These are phyloP conservation scores for Microcera coccophila DNA, from an alignment of 2,329 filamentous ascomycete genomes.

Conservation along the genomic window DNA sequence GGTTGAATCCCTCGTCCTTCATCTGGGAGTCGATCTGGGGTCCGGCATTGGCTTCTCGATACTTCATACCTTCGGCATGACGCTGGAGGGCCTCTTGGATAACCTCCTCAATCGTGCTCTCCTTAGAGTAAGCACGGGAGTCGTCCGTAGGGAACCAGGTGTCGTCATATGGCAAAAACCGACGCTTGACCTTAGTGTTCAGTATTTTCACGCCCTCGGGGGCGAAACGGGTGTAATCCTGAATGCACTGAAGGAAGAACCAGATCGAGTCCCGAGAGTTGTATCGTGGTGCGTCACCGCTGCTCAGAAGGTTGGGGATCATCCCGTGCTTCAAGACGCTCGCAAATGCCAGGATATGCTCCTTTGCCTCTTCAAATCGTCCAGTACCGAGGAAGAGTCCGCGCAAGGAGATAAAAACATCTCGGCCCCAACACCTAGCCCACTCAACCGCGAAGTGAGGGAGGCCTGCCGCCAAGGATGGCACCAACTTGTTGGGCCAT, in stretches of 20 bases:
- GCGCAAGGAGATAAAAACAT: constrained; percentile 93
- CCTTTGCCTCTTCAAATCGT: constrained; percentile 80
- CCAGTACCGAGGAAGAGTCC: constrained; percentile 90
- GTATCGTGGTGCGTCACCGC: constrained; percentile 81
- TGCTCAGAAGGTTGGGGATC: constrained; percentile 90
- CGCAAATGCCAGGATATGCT: constrained; percentile 92
- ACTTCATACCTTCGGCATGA: constrained; percentile 86
- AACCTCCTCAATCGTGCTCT: constrained; percentile 80
- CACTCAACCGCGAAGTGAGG: constrained; percentile 93
- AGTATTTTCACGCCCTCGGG: constrained; percentile 73
- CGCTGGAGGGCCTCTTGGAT: constrained; percentile 91
- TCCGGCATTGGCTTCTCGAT: constrained; percentile 91
- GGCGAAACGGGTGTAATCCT: constrained; percentile 81
- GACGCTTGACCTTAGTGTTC: constrained; percentile 70
- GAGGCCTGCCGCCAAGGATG: constrained; percentile 84
- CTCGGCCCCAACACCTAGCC: constrained; percentile 95
- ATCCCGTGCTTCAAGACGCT: constrained; percentile 97
- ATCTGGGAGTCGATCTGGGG: constrained; percentile 87
- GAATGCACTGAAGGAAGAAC: constrained; percentile 96
- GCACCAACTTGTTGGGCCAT: constrained; percentile 79
- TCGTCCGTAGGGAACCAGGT: constrained; percentile 87
- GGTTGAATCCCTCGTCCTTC: constrained; percentile 86
- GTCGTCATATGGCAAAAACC: constrained; percentile 93
- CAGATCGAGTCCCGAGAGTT: constrained; percentile 95
- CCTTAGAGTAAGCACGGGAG: constrained; percentile 75